Conservation (phyloP, 495 filamentous ascomycete species). For the Neurospora sp. region DNA sequence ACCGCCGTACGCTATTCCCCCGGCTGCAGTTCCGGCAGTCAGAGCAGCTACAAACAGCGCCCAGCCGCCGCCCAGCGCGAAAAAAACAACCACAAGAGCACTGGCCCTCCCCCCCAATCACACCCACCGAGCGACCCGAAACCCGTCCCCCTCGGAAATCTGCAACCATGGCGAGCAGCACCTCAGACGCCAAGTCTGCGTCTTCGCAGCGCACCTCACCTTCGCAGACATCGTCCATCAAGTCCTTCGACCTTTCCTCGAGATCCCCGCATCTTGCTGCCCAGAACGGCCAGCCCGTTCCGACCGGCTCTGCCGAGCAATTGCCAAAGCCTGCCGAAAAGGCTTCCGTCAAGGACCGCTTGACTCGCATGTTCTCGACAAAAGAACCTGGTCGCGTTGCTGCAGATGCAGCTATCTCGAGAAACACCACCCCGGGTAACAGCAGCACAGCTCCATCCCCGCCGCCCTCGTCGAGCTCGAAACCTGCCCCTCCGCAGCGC, state of each 20-base stretch:
- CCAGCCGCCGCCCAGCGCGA: neutral
- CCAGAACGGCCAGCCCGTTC: slow-evolving; percentile 25
- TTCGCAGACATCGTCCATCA: slow-evolving; percentile 37
- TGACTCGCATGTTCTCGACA: slow-evolving; percentile 42
- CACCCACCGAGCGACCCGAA: neutral
- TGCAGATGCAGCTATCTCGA: slow-evolving; percentile 11
- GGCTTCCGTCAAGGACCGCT: slow-evolving; percentile 36
- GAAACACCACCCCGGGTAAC: slow-evolving; percentile 2
- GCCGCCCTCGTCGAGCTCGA: slow-evolving; percentile 9
- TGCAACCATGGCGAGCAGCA: slow-evolving; percentile 14
- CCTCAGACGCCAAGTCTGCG: slow-evolving; percentile 18
- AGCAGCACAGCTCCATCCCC: slow-evolving; percentile 4
- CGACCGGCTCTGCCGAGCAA: slow-evolving; percentile 13
- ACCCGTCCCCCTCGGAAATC: neutral
- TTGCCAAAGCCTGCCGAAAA: slow-evolving; percentile 32
- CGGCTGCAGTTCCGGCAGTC: neutral
- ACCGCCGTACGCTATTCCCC: neutral
- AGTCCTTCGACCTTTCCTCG: slow-evolving; percentile 29
- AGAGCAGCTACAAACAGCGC: neutral
- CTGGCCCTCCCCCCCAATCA: slow-evolving; percentile 5
- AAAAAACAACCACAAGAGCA: neutral
- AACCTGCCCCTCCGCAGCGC: slow-evolving; percentile 16
- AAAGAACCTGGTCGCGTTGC: slow-evolving; percentile 24
- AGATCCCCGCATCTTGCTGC: slow-evolving; percentile 30
- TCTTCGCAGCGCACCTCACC: slow-evolving; percentile 24